Conservation (phyloP, 495 filamentous ascomycete species). For the Durotheca rogersii region DNA sequence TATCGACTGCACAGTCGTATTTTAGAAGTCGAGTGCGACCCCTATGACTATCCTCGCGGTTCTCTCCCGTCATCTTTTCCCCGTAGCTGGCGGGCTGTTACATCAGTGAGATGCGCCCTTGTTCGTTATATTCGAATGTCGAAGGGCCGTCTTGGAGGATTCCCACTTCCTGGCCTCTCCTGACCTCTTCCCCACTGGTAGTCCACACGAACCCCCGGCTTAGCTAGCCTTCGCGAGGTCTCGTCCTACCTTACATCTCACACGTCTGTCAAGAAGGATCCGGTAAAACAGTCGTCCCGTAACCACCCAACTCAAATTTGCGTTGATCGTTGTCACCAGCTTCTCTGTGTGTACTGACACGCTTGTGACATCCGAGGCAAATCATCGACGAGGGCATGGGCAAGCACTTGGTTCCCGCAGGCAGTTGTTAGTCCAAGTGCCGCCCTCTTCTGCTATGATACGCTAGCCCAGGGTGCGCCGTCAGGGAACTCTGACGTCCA, state of each 20-base stretch:
- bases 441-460: slow-evolving; percentile 8
- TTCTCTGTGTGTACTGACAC: slow-evolving; percentile 5
- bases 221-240: slow-evolving; percentile 20
- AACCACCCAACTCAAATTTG: neutral
- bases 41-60: slow-evolving; percentile 2
- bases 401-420: slow-evolving; percentile 1
- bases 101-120: slow-evolving; percentile 18
- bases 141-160: neutral
- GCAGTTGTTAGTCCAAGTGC: neutral
- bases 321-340: slow-evolving; percentile 24
- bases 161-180: neutral
- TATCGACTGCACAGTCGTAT: neutral
- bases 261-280: neutral
- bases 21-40: slow-evolving; percentile 12
- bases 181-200: neutral
- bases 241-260: slow-evolving; percentile 5
- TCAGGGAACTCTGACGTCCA: slow-evolving; percentile 14
- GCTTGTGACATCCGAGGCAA: slow-evolving; percentile 27
- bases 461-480: neutral
- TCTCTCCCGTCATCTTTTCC: slow-evolving; percentile 22
- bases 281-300: slow-evolving; percentile 19
- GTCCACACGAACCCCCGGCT: neutral
- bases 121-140: slow-evolving; percentile 2
- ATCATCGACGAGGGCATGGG: slow-evolving; percentile 4
- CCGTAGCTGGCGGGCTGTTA: slow-evolving; percentile 28